Conservation (phyloP, 148 eudicot genomes). For the Polygonum maritimum region DNA sequence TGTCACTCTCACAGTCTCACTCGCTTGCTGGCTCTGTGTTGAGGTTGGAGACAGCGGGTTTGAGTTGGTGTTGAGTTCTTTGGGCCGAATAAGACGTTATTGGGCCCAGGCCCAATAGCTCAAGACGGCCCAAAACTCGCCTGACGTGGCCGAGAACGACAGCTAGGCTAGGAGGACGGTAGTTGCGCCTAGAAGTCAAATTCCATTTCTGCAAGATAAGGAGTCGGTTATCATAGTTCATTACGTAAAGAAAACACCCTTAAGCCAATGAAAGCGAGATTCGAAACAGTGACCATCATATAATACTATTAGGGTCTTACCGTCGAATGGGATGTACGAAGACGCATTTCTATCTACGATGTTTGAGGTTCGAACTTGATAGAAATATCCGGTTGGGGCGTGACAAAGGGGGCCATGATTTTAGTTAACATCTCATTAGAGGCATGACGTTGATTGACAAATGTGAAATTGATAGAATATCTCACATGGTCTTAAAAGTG, state of each 20-base stretch:
- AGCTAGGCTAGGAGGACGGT: neutral
- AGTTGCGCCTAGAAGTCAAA: neutral
- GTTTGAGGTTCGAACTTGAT: no score
- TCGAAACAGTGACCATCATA: no score
- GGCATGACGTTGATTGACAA: no score
- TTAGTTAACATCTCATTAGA: no score
- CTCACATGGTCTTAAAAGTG: no score
- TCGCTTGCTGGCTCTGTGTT: neutral
- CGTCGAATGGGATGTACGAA: no score
- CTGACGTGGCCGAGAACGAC: neutral
- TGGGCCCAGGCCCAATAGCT: neutral
- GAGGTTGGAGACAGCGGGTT: neutral
- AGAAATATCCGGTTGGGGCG: no score
- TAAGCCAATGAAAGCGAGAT: neutral
- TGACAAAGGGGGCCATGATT: no score
- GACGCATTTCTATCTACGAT: no score
- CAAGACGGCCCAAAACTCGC: neutral
- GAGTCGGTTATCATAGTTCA: neutral
- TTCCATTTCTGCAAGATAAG: neutral
- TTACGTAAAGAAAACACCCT: neutral
- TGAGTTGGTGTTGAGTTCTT: neutral
- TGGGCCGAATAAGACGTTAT: neutral
- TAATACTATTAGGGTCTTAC: no score
- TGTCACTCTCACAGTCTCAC: slow-evolving; percentile 4
- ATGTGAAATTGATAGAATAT: no score